Percentiles rank a stretch among this genome's conserved stretches.
These are phyloP conservation scores for Trichoderma simmonsii DNA, from an alignment of 2,329 filamentous ascomycete genomes.

Conservation along the genomic window DNA sequence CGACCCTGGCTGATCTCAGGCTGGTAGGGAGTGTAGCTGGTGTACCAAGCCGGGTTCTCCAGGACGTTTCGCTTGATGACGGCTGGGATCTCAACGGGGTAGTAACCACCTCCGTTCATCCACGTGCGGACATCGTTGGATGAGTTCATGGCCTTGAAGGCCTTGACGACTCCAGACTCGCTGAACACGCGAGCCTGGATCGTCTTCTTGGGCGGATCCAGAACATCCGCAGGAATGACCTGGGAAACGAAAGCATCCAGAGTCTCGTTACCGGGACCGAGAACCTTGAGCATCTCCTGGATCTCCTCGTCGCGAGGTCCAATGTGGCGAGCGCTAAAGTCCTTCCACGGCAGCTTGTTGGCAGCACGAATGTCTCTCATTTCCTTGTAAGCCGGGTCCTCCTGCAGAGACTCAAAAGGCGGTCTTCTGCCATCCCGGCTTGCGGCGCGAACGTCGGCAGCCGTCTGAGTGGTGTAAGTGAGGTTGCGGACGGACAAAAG, in stretches of 20 bases:
- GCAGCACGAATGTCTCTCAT: conserved; percentile 25
- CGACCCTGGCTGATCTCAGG: conserved; percentile 95
- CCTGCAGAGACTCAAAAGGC: conserved; percentile 20
- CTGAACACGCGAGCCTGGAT: conserved; percentile 55
- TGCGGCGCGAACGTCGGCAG: conserved; percentile 15
- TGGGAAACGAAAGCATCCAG: conserved; percentile 82
- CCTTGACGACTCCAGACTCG: conserved; percentile 25
- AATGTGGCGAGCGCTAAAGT: conserved; percentile 80
- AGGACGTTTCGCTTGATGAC: conserved; percentile 92
- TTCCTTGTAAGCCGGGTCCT: conserved; percentile 25
- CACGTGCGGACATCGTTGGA: conserved; percentile 49
- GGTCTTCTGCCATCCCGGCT: conserved; percentile 14
- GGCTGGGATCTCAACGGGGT: conserved; percentile 77
- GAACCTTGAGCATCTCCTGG: conserved; percentile 72
- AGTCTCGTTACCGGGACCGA: conserved; percentile 69
- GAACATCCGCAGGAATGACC: conserved; percentile 77
- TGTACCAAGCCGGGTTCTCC: conserved; percentile 95
- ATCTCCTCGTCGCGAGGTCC: conserved; percentile 70
- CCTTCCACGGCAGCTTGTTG: conserved; percentile 26
- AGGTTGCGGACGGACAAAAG: conserved; percentile 18
- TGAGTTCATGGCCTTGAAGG: conserved; percentile 38
- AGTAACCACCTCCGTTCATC: conserved; percentile 86
- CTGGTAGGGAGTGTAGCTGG: conserved; percentile 96
- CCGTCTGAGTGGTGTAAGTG: conserved; percentile 20
- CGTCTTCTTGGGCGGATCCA: conserved; percentile 37